Base-by-base conservation (phyloP, 176 grass and related monocot species). In the Typha latifolia region DNA sequence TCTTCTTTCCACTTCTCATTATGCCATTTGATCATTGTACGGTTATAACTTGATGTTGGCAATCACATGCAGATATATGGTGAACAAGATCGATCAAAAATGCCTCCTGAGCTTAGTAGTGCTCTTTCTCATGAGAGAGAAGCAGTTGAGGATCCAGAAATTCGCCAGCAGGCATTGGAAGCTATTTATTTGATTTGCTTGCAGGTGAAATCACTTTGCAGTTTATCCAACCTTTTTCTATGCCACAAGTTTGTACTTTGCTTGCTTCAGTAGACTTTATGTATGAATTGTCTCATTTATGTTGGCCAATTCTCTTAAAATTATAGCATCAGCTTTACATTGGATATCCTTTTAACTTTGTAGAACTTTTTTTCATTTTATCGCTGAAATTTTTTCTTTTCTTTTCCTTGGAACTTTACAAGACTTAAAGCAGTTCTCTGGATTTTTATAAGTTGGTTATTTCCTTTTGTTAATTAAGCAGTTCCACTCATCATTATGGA, bases 111-210 rank as follows among this genome's bases (percentile, higher is more conserved):
- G 67, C 80, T 96, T 62, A 75, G 69, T 57, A 91, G 77, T 79
- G 80, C 72, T 68, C 88, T 97, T 73, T 97, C 93, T 62, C 87
- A 89, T 74, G 93, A 92, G 67, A 76, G 93, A 57, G 93, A 97
- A 81, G 68, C 72, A 69, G 85, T 80, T 64, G 85, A 89, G 51
- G 88, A 96, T 84, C 82, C 88, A 49, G 85, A 91, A 81, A 96
- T 91, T 84, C 84, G 88, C 19, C 80, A 96, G 80, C 78, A 78
- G 62, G 78, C 83, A 24, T 59, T 97, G 32, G 93, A 97, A 77
- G 88, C 93, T 83, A 78, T 92, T 74, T 97, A 97, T 76, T 88
- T 97, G 85, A 97, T 97, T 0, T 74, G 86, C 48, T 79, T 97
- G 72, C 93, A 92, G 85, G 93, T 92, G 20, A 37, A 32, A 72